Conservation (phyloP, 768 basidiomycete species). For the Brasilioporus rufonigricans region DNA sequence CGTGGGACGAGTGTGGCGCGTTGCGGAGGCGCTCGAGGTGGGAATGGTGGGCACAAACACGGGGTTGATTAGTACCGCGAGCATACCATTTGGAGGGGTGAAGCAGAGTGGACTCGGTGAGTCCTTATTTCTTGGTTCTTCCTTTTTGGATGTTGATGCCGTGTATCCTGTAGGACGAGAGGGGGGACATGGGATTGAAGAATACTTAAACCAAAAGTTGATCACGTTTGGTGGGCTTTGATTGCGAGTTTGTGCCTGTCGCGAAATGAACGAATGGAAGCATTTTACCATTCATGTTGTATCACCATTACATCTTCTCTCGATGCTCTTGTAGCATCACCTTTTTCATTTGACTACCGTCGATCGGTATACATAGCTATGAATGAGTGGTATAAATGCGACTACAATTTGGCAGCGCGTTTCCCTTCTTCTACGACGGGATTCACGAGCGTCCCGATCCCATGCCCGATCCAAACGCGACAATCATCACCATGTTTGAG, state of each 20-base stretch:
- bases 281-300: background rate
- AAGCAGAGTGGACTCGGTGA: constrained; percentile 80
- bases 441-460: constrained; percentile 79
- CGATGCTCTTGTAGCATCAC: too few relatives aligned
- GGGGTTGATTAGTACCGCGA: constrained; percentile 71
- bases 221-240: constrained; percentile 76
- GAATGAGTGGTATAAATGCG: background rate
- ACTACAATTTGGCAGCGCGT: constrained; percentile 42
- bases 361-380: background rate
- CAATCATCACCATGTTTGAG: constrained; percentile 75
- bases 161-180: constrained; percentile 57
- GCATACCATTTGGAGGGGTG: constrained; percentile 86
- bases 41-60: constrained; percentile 91
- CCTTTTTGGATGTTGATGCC: background rate
- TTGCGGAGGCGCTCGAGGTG: constrained; percentile 91
- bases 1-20: constrained; percentile 87
- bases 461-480: constrained; percentile 63
- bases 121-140: constrained; percentile 11
- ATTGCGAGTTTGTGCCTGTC: background rate
- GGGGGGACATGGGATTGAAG: constrained; percentile 86
- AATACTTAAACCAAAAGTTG: constrained; percentile 81
- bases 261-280: background rate
- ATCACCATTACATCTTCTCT: background rate
- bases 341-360: background rate
- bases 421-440: constrained; percentile 67